A percentile compares a stretch with the other conserved stretches of the same genome.
phyloP scores from a whole-genome alignment of 371 early-diverging fungal genomes.

The Mortierella sp. region DNA sequence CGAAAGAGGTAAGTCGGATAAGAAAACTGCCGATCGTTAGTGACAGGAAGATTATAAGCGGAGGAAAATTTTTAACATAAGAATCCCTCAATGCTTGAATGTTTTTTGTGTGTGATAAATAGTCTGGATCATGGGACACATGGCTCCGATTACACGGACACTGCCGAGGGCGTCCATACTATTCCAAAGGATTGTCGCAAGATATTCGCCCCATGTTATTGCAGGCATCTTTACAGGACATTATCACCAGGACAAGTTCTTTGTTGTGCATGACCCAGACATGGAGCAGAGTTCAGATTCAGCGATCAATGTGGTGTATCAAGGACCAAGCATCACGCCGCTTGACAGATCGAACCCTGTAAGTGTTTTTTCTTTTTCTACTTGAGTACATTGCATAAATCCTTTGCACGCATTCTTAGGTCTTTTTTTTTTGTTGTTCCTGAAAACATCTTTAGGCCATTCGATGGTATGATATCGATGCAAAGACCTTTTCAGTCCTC shows the following conservation, averaged over 20 bases:
- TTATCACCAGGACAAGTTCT: conserved; percentile 60
- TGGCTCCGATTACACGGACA: conserved; percentile 61
- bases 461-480: conserved; percentile 52
- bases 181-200: conserved; percentile 66
- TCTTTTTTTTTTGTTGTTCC: background rate
- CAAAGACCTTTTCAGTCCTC: conserved; percentile 47
- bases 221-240: conserved; percentile 71
- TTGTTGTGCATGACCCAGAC: conserved; percentile 50
- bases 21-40: no score
- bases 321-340: conserved; percentile 68
- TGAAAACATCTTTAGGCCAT: conserved; percentile 26
- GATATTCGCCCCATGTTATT: conserved; percentile 72
- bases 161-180: conserved; percentile 66
- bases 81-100: no score
- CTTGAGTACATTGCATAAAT: background rate
- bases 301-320: conserved; percentile 64
- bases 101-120: background rate
- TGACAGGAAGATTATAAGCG: background rate
- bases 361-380: conserved; percentile 3
- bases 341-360: conserved; percentile 63
- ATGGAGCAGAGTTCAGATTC: conserved; percentile 44
- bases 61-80: no score
- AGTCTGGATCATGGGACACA: conserved; percentile 75
- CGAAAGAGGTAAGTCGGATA: conserved; percentile 57
- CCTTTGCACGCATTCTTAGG: no score